Conservation (phyloP, 2,329 filamentous ascomycete species). For the Ascochyta rabiei region DNA sequence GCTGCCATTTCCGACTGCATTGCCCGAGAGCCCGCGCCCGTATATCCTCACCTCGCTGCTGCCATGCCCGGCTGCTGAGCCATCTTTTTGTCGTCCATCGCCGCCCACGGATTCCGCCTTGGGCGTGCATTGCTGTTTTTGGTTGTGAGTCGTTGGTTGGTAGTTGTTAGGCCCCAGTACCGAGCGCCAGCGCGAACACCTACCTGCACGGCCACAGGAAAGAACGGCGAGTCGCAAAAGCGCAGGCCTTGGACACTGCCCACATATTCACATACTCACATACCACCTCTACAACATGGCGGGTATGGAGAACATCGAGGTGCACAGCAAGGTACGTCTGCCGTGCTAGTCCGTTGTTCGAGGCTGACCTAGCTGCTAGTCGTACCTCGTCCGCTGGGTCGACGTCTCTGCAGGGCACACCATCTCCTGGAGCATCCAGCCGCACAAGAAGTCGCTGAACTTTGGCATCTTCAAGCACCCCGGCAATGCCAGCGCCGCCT, state of each 20-base stretch:
- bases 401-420: conserved; percentile 88
- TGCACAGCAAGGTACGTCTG: conserved; percentile 86
- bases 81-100: conserved; percentile 9
- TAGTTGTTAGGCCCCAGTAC: conserved; percentile 14
- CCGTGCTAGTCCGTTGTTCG: background rate
- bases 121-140: conserved; percentile 10
- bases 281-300: conserved; percentile 66
- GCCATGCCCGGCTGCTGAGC: conserved; percentile 27
- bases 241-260: background rate
- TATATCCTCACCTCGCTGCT: conserved; percentile 6
- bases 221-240: background rate
- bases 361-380: conserved; percentile 60
- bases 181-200: conserved; percentile 12
- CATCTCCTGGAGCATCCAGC: conserved; percentile 96
- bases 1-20: conserved; percentile 9
- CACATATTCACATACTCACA: no score
- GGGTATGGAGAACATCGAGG: conserved; percentile 94
- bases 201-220: conserved; percentile 1
- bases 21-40: conserved; percentile 1
- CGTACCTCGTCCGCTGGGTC: conserved; percentile 97
- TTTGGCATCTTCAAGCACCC: conserved; percentile 98
- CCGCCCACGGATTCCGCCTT: conserved; percentile 2
- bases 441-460: conserved; percentile 98
- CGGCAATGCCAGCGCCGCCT: conserved; percentile 66
- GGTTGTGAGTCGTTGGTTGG: no score